Conservation (phyloP, 345 rosid species). For the Raphanus raphanistrum region DNA sequence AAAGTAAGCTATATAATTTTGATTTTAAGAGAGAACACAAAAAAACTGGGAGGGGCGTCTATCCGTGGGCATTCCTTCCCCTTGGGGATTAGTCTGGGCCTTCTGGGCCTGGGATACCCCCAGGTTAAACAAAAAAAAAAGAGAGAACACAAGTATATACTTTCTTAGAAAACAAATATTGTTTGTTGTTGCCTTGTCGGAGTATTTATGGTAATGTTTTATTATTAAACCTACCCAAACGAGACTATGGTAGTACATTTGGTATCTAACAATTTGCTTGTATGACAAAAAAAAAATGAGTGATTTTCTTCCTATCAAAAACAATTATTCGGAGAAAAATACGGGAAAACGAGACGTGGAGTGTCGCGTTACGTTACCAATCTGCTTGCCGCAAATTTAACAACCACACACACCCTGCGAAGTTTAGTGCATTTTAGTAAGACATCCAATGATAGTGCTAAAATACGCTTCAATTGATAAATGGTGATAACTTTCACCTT, state of each 20-base stretch:
- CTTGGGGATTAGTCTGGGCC: too few relatives aligned
- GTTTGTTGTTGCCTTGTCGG: neutral
- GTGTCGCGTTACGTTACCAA: slow-evolving; percentile 30
- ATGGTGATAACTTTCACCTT: slow-evolving; percentile 34
- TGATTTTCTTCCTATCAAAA: too few relatives aligned
- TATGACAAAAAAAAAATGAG: neutral
- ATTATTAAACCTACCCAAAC: slow-evolving; percentile 10
- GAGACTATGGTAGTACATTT: slow-evolving; percentile 1
- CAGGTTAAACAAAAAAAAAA: too few relatives aligned
- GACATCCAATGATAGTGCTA: neutral
- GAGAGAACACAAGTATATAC: neutral
- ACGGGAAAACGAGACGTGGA: slow-evolving; percentile 34
- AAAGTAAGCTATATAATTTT: too few relatives aligned
- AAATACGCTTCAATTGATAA: neutral
- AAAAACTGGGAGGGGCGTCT: too few relatives aligned
- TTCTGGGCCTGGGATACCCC: too few relatives aligned
- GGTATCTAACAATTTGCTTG: neutral
- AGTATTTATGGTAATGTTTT: neutral
- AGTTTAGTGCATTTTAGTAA: neutral
- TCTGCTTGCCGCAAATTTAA: slow-evolving; percentile 21
- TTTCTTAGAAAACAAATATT: neutral
- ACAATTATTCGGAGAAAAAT: neutral
- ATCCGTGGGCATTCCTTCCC: too few relatives aligned
- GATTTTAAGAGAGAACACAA: neutral
- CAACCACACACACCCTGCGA: slow-evolving; percentile 25